These are phyloP conservation scores for Sporothrix euskadiensis DNA, from an alignment of 2,329 filamentous ascomycete species.

Conservation along the genomic window DNA sequence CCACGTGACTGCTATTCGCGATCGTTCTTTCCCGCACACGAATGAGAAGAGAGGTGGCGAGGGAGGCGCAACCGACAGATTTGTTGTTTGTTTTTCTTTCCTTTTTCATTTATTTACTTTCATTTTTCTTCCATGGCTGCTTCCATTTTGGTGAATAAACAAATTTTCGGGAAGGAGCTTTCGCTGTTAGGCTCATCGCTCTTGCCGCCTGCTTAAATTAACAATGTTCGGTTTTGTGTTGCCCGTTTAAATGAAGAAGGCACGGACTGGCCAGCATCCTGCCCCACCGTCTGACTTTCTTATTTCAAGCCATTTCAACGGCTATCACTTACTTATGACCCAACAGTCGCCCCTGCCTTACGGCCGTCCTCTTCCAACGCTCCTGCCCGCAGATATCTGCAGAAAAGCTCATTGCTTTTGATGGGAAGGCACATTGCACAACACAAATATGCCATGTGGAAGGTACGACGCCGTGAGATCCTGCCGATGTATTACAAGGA, in stretches of 20 bases:
- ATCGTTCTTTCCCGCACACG: conserved; percentile 1
- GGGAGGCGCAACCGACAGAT: background rate
- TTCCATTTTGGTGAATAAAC: background rate
- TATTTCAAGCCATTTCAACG: background rate
- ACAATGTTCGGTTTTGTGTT: background rate
- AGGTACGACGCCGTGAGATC: conserved; percentile 14
- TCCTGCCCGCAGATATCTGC: conserved; percentile 5
- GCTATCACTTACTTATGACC: background rate
- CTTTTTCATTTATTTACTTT: no score
- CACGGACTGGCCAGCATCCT: background rate
- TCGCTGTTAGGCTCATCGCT: conserved; percentile 8
- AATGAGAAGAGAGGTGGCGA: background rate
- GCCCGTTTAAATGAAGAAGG: conserved; percentile 22
- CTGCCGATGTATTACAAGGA: conserved; percentile 18
- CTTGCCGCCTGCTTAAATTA: conserved; percentile 6
- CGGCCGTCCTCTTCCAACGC: background rate
- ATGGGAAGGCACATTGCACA: background rate
- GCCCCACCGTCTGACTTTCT: conserved; percentile 22
- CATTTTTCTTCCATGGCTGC: conserved; percentile 14
- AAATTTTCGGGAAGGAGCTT: conserved; percentile 5
- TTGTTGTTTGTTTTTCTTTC: background rate
- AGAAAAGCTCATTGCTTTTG: background rate
- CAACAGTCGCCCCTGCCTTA: conserved; percentile 14
- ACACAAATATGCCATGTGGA: conserved; percentile 18
- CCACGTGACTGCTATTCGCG: conserved; percentile 4